Base-by-base conservation (phyloP, 345 rosid genomes). In the Geranium brycei region DNA sequence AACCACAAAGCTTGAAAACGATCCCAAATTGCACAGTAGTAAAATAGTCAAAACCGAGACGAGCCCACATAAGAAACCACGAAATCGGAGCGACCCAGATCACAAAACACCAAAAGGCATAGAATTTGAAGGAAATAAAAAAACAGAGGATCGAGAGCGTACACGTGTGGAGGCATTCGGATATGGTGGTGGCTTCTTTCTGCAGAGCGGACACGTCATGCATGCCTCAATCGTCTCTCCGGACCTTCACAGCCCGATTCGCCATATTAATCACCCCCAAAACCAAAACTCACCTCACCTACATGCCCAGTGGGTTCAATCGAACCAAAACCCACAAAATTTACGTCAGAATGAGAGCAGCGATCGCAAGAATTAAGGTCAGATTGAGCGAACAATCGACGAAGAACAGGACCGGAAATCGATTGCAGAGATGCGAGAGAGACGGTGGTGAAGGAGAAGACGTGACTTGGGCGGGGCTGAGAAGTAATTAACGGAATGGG, bases 91-190 rank as follows among this genome's bases (percentile, higher is more conserved):
- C 51, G 61, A 57, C 58, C 75, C 75, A 78, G 72, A 73, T 75
- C 64, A 64, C 68, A 60, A 75, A 23, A 14, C 16, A 57, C 15
- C 5, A 51, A 62, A 61, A 66, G 51, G 19, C 12, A n/a, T 59
- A 63, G 23, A 66, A 76, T 69, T 69, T 18, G 4, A 18, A 63
- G 1, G 58, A 16, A 35, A 23, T 14, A 16, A 53, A 47, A n/a
- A 17, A 15, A 62, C 18, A 70, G 63, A 61, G 31, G 14, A 47
- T 47, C 53, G 53, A 47, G 15, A 47, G 53, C 53, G 3, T 47
- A 92, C 98, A 92, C 64, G 98, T 82, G 60, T 92, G 98, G 62
- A 92, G 96, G 56, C 98, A 92, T 74, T 92, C 98, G 40, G 93
- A 78, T 66, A 92, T 82, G 77, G 96, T 89, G 69, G 98, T 89